These are phyloP conservation scores for Epichloe bromicola DNA, from an alignment of 2,329 filamentous ascomycete genomes.

Conservation along the genomic window DNA sequence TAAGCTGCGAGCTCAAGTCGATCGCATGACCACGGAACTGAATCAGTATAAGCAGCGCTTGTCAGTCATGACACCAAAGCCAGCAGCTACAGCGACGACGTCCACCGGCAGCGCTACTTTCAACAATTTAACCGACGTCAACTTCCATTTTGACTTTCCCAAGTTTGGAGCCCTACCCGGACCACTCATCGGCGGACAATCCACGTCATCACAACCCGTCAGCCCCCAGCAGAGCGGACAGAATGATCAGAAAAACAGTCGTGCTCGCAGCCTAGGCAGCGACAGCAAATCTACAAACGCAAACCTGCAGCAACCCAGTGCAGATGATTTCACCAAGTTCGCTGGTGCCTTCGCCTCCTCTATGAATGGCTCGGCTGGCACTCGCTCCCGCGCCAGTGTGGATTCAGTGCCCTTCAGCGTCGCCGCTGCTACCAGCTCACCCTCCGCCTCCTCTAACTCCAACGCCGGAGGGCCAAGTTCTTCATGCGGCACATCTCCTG, in stretches of 20 bases:
- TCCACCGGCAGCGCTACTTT: slow-evolving; percentile 33
- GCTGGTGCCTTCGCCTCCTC: slow-evolving; percentile 47
- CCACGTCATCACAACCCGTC: slow-evolving; percentile 19
- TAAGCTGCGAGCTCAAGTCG: slow-evolving; percentile 72
- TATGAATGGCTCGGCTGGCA: slow-evolving; percentile 31
- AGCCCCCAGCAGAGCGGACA: slow-evolving; percentile 17
- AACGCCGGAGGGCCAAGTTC: slow-evolving; percentile 42
- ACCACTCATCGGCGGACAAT: slow-evolving; percentile 18
- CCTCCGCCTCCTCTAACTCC: slow-evolving; percentile 49
- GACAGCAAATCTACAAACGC: slow-evolving; percentile 13
- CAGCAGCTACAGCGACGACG: slow-evolving; percentile 26
- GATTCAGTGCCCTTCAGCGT: slow-evolving; percentile 36
- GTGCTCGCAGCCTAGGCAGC: slow-evolving; percentile 17
- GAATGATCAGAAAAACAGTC: slow-evolving; percentile 12
- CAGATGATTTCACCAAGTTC: slow-evolving; percentile 38
- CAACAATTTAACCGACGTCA: slow-evolving; percentile 56
- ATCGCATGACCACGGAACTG: slow-evolving; percentile 73
- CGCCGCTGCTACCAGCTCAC: slow-evolving; percentile 47
- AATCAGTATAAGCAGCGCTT: slow-evolving; percentile 84
- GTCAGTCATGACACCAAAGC: slow-evolving; percentile 37
- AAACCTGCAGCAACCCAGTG: slow-evolving; percentile 5
- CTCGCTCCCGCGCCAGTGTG: slow-evolving; percentile 35
- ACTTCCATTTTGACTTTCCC: slow-evolving; percentile 93
- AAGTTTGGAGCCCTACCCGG: slow-evolving; percentile 69
- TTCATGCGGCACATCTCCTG: slow-evolving; percentile 65